Base-by-base conservation (phyloP, 352 stramenopile genomes). In the Globisporangium spinosum region DNA sequence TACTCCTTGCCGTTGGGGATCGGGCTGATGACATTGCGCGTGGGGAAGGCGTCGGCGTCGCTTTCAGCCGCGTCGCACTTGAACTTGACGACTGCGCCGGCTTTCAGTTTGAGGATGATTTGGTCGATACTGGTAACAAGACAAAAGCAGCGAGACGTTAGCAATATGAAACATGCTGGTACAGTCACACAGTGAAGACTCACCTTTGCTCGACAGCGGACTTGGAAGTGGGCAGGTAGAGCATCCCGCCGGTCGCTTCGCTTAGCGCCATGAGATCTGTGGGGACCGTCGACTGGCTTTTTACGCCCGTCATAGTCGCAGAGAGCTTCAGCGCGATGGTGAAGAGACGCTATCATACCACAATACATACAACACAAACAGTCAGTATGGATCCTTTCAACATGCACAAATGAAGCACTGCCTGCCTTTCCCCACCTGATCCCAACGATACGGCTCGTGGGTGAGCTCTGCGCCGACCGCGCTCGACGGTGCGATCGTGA, bases 201-300 rank as follows among this genome's bases (percentile, higher is more conserved):
- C 57, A 70, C 43, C 40, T 67, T 32, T 92, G 86, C 55, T 94
- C 86, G 35, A 94, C 86, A 1, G 83, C 78, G 2, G 79, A 64
- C 68, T 94, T 94, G 57, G 86, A 90, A 20, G 84, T 94, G 10
- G 87, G 86, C 72, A 94, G 79, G 68, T 90, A 94, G 8, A 96
- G 72, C 78, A 89, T 94, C 17, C 88, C 88, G 0, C 88, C 88
- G 2, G 86, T 96, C 7, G 86, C 77, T 71, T 96, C 88, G 62
- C 86, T 94, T n/a, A 96, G 74, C 23, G 87, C 86, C 79, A 93
- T 90, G 45, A 93, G 81, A 77, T 92, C 82, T n/a, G 79, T 87
- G 1, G 87, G 88, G 35, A 86, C 70, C 0, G 70, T 62, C 1
- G 83, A 69, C 59, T 87, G 80, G 10, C 71, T 62, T 22, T 90